Conservation (phyloP, 2,329 filamentous ascomycete genomes). For the Colletotrichum simmondsii region DNA sequence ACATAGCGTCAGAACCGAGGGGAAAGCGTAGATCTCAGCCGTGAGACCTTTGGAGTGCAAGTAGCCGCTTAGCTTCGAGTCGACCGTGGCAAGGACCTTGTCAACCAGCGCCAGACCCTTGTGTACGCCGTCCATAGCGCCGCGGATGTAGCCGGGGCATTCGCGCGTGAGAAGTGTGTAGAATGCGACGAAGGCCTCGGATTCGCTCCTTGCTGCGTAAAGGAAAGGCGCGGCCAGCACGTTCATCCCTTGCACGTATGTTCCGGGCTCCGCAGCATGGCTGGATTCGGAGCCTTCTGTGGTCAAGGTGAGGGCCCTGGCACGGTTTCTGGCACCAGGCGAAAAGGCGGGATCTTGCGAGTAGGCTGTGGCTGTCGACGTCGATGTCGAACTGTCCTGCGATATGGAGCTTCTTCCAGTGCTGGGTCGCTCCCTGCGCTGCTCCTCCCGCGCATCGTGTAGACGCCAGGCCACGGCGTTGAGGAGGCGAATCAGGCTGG, state of each 20-base stretch:
- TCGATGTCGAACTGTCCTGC: constrained; percentile 39
- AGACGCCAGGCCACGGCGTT: constrained; percentile 96
- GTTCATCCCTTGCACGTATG: constrained; percentile 99
- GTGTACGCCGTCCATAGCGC: constrained; percentile 97
- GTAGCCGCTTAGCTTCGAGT: constrained; percentile 86
- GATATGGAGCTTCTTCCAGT: constrained; percentile 49
- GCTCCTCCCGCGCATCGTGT: constrained; percentile 77
- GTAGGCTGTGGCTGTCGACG: constrained; percentile 44
- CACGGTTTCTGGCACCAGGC: constrained; percentile 59
- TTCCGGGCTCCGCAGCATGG: constrained; percentile 73
- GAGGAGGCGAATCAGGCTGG: constrained; percentile 90
- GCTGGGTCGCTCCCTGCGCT: constrained; percentile 49
- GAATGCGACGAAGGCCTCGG: constrained; percentile 93
- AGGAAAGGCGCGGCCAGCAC: constrained; percentile 95
- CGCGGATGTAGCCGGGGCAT: constrained; percentile 92
- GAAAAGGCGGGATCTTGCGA: constrained; percentile 54
- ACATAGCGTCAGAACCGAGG: constrained; percentile 92
- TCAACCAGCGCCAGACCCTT: constrained; percentile 91
- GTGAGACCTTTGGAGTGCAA: constrained; percentile 88
- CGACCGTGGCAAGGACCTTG: constrained; percentile 89
- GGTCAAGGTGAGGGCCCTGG: constrained; percentile 69
- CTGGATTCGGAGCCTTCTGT: constrained; percentile 67
- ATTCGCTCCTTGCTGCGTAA: constrained; percentile 93
- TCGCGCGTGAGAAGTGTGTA: constrained; percentile 88
- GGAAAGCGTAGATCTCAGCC: constrained; percentile 96